Percentiles rank a stretch among this genome's conserved stretches.
Evolutionary conservation across 306 rosid species (phyloP).

Genomic region (Corylus americana): DNA sequence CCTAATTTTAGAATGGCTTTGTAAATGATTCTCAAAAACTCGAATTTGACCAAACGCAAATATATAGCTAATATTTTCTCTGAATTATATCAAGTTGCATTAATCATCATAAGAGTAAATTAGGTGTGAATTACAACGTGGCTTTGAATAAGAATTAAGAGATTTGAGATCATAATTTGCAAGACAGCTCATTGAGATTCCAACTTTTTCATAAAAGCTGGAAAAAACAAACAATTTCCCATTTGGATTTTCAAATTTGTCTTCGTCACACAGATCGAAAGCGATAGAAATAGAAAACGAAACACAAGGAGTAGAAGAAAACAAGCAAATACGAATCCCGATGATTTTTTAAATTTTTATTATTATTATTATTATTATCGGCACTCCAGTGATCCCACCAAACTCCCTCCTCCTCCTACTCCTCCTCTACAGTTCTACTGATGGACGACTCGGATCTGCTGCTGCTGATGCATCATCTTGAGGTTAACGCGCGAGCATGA

Average conservation of each 20-base stretch:
- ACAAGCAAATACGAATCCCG: too few species aligned
- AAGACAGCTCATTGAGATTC: not conserved
- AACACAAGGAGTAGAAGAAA: not conserved
- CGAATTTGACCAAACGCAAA: too few species aligned
- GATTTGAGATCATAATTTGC: not conserved
- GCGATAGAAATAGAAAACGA: not conserved
- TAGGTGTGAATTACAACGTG: not conserved
- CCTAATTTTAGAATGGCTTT: too few species aligned
- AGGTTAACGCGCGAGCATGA: constrained; percentile 32
- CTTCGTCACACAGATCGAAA: not conserved
- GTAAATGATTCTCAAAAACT: too few species aligned
- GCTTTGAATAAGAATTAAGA: not conserved
- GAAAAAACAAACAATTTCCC: not conserved
- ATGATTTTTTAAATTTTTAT: too few species aligned
- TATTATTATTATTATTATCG: not conserved
- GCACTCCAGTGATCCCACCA: not conserved
- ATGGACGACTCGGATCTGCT: constrained; percentile 25
- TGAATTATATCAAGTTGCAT: too few species aligned
- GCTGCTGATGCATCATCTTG: constrained; percentile 31
- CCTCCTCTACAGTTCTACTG: not conserved
- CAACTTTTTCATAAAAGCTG: too few species aligned
- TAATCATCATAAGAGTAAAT: too few species aligned
- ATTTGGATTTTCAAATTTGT: too few species aligned
- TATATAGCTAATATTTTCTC: too few species aligned
- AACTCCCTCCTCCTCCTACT: not conserved